Conservation (phyloP, 768 basidiomycete species). For the Rhodotorula sphaerocarpa region DNA sequence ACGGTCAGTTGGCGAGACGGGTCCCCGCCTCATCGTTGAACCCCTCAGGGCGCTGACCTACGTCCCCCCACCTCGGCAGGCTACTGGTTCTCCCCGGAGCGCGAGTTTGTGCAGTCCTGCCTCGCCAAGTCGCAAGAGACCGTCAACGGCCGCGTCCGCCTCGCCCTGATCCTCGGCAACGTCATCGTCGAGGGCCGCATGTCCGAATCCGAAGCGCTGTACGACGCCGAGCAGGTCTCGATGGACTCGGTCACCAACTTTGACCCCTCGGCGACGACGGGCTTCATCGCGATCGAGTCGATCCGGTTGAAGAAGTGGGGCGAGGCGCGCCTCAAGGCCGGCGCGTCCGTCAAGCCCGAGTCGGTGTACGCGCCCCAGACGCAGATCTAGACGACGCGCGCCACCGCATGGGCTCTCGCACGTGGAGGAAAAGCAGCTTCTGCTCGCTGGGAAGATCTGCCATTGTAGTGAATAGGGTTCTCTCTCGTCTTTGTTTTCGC, state of each 20-base stretch:
- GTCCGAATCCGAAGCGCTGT: conserved; percentile 74
- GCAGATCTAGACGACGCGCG: conserved; percentile 4
- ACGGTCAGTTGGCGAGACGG: conserved; percentile 49
- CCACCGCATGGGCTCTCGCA: too few relatives aligned
- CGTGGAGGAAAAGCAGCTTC: too few relatives aligned
- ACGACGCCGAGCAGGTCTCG: conserved; percentile 88
- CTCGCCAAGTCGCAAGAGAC: conserved; percentile 92
- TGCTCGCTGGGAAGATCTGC: too few relatives aligned
- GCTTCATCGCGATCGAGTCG: conserved; percentile 94
- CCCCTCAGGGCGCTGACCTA: neutral
- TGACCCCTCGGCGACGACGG: conserved; percentile 62
- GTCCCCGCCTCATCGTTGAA: neutral
- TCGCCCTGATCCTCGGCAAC: conserved; percentile 95
- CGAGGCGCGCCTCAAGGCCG: conserved; percentile 27
- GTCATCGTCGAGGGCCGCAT: conserved; percentile 84
- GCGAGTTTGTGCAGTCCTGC: conserved; percentile 83
- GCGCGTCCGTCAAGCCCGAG: conserved; percentile 32
- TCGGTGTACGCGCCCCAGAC: conserved; percentile 29
- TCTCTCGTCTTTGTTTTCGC: too few relatives aligned
- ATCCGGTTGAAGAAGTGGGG: conserved; percentile 60
- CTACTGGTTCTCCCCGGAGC: conserved; percentile 98
- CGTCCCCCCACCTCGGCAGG: neutral
- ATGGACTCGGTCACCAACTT: conserved; percentile 99
- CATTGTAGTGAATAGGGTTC: too few relatives aligned
- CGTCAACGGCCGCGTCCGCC: conserved; percentile 82